These are phyloP conservation scores for Podosphaera fusca DNA, from an alignment of 2,329 filamentous ascomycete genomes.

Conservation along the genomic window DNA sequence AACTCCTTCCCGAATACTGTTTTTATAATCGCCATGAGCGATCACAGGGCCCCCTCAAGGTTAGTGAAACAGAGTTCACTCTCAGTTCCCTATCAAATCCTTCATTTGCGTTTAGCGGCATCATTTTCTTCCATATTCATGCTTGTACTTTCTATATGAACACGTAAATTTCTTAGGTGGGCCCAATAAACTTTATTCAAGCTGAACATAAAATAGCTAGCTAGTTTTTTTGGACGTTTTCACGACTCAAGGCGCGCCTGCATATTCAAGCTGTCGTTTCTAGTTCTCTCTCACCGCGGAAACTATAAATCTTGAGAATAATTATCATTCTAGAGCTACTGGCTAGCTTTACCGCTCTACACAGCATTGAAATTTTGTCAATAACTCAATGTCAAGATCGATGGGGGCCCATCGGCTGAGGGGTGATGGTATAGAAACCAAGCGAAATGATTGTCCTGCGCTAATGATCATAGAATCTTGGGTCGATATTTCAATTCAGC, in stretches of 20 bases:
- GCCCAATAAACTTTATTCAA: background rate
- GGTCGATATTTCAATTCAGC: constrained; percentile 82
- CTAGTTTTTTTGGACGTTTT: background rate
- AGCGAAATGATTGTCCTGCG: background rate
- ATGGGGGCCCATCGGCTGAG: constrained; percentile 9
- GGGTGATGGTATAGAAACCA: constrained; percentile 10
- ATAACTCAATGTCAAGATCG: constrained; percentile 4
- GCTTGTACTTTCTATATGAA: background rate
- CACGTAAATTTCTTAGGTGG: background rate
- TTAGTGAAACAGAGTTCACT: background rate
- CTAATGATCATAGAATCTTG: constrained; percentile 50
- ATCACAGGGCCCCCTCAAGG: background rate
- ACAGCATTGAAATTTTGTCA: background rate
- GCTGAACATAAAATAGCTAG: too few species aligned
- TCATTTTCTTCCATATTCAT: background rate
- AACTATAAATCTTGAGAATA: background rate
- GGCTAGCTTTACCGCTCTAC: background rate
- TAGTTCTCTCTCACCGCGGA: background rate
- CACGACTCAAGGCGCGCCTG: background rate
- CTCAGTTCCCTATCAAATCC: background rate
- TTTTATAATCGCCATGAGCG: background rate
- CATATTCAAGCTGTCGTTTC: background rate
- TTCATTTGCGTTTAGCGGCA: background rate
- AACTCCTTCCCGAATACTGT: background rate
- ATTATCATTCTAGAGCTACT: background rate